A percentile compares a stretch with the other conserved stretches of the same genome.
Evolutionary conservation across 345 rosid species (phyloP).

Genomic region (Euphorbia tirucalli): DNA sequence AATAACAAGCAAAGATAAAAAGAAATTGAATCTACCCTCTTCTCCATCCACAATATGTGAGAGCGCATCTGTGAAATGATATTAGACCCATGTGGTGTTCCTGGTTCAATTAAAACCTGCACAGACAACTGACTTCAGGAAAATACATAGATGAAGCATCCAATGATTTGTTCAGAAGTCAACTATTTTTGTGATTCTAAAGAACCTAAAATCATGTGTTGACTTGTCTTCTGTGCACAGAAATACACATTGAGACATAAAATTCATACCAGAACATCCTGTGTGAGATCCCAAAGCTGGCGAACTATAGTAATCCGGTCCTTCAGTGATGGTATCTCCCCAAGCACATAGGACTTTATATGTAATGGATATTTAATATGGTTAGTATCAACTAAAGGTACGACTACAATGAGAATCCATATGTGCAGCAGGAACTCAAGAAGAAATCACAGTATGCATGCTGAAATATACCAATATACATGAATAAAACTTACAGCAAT

Average conservation of each 20-base stretch:
- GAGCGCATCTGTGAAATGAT: constrained; percentile 94
- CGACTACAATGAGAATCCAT: neutral
- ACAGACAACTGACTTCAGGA: constrained; percentile 17
- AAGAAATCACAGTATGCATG: constrained; percentile 1
- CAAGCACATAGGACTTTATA: constrained; percentile 85
- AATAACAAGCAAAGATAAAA: neutral
- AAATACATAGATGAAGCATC: neutral
- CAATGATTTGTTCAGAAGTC: neutral
- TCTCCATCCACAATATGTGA: constrained; percentile 95
- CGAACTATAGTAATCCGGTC: constrained; percentile 81
- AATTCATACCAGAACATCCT: constrained; percentile 74
- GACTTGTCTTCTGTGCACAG: neutral
- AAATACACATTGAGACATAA: neutral
- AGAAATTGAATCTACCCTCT: constrained; percentile 49
- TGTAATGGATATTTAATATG: constrained; percentile 18
- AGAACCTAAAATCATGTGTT: neutral
- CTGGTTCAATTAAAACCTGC: constrained; percentile 92
- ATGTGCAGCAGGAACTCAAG: neutral
- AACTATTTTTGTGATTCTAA: neutral
- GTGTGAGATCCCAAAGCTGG: constrained; percentile 96
- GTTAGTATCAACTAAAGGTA: constrained; percentile 24
- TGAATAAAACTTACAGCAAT: constrained; percentile 71
- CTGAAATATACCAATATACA: neutral
- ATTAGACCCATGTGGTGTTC: constrained; percentile 89
- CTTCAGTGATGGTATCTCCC: constrained; percentile 90